A percentile compares a stretch with the other conserved stretches of the same genome.
These are phyloP conservation scores for Euclidium syriacum DNA, from an alignment of 345 rosid species.

Conservation along the genomic window DNA sequence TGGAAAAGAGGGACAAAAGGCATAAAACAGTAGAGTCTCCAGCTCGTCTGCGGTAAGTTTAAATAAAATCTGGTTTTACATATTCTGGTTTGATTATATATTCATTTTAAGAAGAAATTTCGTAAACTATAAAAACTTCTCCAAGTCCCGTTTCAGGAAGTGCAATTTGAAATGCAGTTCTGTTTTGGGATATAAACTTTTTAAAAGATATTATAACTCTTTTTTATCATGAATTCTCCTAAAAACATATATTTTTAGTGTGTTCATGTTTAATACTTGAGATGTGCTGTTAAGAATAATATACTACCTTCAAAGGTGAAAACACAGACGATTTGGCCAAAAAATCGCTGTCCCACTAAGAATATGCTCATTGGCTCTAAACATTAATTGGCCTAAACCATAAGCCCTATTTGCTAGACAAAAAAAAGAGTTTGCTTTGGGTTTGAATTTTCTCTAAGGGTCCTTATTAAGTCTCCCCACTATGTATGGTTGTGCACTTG, in stretches of 20 bases:
- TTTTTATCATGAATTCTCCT: neutral
- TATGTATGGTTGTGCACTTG: conserved; percentile 7
- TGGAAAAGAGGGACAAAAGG: neutral
- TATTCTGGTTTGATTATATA: conserved; percentile 8
- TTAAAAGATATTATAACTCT: conserved; percentile 1
- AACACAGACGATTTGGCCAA: too few species aligned
- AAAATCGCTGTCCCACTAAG: neutral
- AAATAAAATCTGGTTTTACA: neutral
- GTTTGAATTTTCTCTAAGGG: neutral
- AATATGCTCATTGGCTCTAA: neutral
- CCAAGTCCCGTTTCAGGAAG: conserved; percentile 16
- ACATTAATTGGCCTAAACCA: neutral
- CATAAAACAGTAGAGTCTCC: conserved; percentile 15
- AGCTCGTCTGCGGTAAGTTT: conserved; percentile 21
- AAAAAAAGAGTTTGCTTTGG: conserved; percentile 14
- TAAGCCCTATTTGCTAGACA: neutral
- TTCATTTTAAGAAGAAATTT: neutral
- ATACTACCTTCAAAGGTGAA: neutral
- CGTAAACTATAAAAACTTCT: conserved; percentile 16
- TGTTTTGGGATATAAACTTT: neutral
- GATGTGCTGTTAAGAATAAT: conserved; percentile 1
- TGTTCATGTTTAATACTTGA: conserved; percentile 13
- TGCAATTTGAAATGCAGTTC: conserved; percentile 12
- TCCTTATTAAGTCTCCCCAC: conserved; percentile 23
- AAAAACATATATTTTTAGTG: neutral